Conservation (phyloP, 192 early-diverging fungal species). For the Mortierella antarctica region DNA sequence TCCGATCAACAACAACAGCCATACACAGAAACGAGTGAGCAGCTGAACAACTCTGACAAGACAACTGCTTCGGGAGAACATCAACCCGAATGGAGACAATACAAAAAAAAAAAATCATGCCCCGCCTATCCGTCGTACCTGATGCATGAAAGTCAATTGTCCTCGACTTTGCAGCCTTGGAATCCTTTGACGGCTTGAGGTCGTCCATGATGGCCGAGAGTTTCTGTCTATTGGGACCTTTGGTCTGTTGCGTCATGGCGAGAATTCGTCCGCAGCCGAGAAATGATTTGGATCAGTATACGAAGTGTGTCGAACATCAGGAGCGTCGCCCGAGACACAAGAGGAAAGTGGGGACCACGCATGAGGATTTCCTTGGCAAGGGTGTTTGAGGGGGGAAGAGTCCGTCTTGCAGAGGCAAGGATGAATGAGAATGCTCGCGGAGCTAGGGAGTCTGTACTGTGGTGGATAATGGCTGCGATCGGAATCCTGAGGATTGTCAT, state of each 20-base stretch:
- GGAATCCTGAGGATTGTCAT: conserved; percentile 7
- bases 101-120: neutral
- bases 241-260: conserved; percentile 11
- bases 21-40: conserved; percentile 11
- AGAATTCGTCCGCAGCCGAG: neutral
- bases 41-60: neutral
- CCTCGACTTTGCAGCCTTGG: conserved; percentile 55
- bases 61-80: too few relatives aligned
- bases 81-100: neutral
- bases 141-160: conserved; percentile 60
- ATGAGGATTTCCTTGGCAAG: neutral
- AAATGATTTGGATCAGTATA: neutral
- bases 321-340: too few relatives aligned
- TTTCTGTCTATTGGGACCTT: conserved; percentile 40
- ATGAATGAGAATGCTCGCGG: conserved; percentile 21
- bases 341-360: neutral
- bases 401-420: conserved; percentile 6
- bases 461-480: conserved; percentile 7
- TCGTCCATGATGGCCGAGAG: conserved; percentile 48
- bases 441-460: neutral
- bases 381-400: neutral
- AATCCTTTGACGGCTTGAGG: conserved; percentile 39
- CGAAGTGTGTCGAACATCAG: neutral
- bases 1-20: neutral
- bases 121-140: conserved; percentile 22